Conservation (phyloP, 805 yeast species). For the Candida endomychidarum region DNA sequence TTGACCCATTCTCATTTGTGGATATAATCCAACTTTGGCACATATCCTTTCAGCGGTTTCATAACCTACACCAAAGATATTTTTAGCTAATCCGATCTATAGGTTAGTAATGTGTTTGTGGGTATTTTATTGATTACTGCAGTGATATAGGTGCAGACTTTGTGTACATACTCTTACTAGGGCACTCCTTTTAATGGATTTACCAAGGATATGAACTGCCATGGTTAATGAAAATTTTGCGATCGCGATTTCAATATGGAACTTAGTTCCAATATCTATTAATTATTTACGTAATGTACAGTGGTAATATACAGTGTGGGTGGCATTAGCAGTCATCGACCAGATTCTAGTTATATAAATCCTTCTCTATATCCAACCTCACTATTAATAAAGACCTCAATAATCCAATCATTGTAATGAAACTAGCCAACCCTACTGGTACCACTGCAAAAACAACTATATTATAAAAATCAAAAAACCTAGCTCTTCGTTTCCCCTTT, state of each 20-base stretch:
- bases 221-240: constrained; percentile 19
- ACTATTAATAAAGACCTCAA: constrained; percentile 73
- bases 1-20: constrained; percentile 92
- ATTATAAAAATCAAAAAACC: constrained; percentile 83
- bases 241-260: neutral
- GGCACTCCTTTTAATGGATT: constrained; percentile 43
- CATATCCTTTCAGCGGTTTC: constrained; percentile 72
- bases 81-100: constrained; percentile 66
- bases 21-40: constrained; percentile 87
- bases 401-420: constrained; percentile 84
- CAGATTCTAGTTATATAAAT: neutral
- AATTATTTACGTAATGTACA: too few species aligned
- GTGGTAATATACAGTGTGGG: too few species aligned
- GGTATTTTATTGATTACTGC: too few species aligned
- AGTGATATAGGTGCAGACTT: too few species aligned
- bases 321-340: neutral
- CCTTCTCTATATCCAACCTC: constrained; percentile 55
- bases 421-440: constrained; percentile 95
- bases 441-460: constrained; percentile 95
- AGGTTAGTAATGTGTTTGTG: constrained; percentile 16
- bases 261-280: neutral
- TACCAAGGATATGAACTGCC: constrained; percentile 48
- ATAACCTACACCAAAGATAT: constrained; percentile 85
- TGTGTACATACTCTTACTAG: constrained; percentile 37
- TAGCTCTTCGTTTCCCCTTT: constrained; percentile 44